Percentiles rank a stretch among this genome's conserved stretches.
phyloP scores from a whole-genome alignment of 148 eudicot species.

The Cornus suecica region DNA sequence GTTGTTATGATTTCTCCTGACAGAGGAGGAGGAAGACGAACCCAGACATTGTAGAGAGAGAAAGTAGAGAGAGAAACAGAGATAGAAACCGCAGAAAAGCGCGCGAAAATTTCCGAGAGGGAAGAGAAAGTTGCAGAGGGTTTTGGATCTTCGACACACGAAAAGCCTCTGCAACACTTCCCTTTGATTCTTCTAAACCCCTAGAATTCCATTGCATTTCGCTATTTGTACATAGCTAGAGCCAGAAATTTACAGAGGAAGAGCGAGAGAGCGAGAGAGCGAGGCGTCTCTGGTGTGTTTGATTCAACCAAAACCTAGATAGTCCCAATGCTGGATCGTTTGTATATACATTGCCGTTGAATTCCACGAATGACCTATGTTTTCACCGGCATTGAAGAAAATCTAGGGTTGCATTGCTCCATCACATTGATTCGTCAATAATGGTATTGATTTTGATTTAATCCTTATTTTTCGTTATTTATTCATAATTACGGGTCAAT shows the following conservation, averaged over 20 bases:
- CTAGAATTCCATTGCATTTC: background rate
- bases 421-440: background rate
- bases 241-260: background rate
- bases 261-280: background rate
- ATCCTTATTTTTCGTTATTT: background rate
- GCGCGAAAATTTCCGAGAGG: background rate
- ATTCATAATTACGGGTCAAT: background rate
- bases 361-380: background rate
- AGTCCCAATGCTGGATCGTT: background rate
- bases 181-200: slow-evolving; percentile 4
- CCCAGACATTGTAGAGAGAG: background rate
- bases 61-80: background rate
- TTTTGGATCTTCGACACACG: background rate
- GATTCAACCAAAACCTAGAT: background rate
- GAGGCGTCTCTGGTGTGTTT: slow-evolving; percentile 4
- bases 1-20: background rate
- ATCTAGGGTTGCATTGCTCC: slow-evolving; percentile 9
- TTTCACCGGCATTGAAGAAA: slow-evolving; percentile 8
- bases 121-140: slow-evolving; percentile 7
- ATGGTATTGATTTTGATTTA: slow-evolving; percentile 10
- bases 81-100: background rate
- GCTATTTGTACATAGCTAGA: background rate
- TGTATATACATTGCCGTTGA: slow-evolving; percentile 9
- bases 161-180: slow-evolving; percentile 4
- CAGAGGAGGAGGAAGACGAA: background rate